These are phyloP conservation scores for Blastobotrys petasosporus DNA, from an alignment of 1,139 yeast species.

Conservation along the genomic window DNA sequence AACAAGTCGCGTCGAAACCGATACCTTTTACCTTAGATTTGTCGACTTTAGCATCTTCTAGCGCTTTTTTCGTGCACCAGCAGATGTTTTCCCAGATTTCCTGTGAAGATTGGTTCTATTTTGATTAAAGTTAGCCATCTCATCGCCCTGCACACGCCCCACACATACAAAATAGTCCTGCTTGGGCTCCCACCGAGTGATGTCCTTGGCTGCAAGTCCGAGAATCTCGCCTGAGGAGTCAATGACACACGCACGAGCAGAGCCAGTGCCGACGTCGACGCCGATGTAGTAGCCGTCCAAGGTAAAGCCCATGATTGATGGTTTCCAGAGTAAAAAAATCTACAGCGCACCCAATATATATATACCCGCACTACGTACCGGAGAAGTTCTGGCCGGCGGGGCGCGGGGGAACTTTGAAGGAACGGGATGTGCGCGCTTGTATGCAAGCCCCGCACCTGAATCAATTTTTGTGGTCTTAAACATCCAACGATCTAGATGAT, in stretches of 20 bases:
- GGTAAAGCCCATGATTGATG: not conserved
- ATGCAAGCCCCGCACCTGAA: no score
- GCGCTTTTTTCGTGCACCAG: conserved; percentile 67
- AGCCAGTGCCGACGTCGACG: conserved; percentile 96
- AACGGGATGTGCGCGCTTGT: no score
- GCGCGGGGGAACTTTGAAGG: not conserved
- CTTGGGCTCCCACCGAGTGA: conserved; percentile 49
- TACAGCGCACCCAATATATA: not conserved
- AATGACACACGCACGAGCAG: conserved; percentile 90
- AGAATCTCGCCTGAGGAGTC: conserved; percentile 77
- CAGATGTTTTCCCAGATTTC: conserved; percentile 92
- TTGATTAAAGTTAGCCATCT: not conserved
- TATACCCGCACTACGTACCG: not conserved
- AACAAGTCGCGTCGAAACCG: conserved; percentile 97
- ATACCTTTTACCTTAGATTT: conserved; percentile 68
- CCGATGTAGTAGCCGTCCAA: conserved; percentile 60
- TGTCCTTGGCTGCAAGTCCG: conserved; percentile 74
- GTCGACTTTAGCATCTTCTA: conserved; percentile 69
- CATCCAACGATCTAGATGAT: no score
- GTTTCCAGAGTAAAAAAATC: not conserved
- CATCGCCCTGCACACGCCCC: not conserved
- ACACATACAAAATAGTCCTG: conserved; percentile 44
- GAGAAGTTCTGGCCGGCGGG: not conserved
- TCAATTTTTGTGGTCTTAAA: no score
- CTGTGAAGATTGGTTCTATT: conserved; percentile 64